Conservation (phyloP, 2,329 filamentous ascomycete genomes). For the Fusarium keratoplasticum region DNA sequence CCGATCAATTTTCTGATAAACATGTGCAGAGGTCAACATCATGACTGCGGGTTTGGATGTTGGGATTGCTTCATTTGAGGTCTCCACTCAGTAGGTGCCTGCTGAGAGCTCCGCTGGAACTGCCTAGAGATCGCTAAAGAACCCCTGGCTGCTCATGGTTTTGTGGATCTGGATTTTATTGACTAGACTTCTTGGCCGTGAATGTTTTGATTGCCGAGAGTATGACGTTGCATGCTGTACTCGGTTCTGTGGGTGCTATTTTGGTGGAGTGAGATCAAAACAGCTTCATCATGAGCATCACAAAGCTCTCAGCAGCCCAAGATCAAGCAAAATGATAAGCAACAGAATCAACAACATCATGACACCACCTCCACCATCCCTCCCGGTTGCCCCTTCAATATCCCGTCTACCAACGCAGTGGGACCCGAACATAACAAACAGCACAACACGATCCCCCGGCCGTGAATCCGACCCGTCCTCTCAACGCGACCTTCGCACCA, state of each 20-base stretch:
- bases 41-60: neutral
- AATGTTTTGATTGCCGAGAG: neutral
- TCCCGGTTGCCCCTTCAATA: conserved; percentile 38
- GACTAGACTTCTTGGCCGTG: neutral
- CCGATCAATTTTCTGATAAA: neutral
- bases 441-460: conserved; percentile 2
- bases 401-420: conserved; percentile 16
- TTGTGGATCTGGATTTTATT: neutral
- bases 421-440: conserved; percentile 17
- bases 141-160: neutral
- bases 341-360: conserved; percentile 2
- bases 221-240: neutral
- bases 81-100: neutral
- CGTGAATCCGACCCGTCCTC: conserved; percentile 35
- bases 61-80: neutral
- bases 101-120: neutral
- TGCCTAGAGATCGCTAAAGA: neutral
- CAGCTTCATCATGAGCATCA: neutral
- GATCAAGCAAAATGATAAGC: neutral
- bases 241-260: neutral
- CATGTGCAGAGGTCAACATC: neutral
- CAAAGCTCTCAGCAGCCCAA: neutral
- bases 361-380: neutral
- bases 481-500: conserved; percentile 19
- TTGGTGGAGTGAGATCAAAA: neutral